These are phyloP conservation scores for Myrica gale DNA, from an alignment of 306 rosid genomes.

Conservation along the genomic window DNA sequence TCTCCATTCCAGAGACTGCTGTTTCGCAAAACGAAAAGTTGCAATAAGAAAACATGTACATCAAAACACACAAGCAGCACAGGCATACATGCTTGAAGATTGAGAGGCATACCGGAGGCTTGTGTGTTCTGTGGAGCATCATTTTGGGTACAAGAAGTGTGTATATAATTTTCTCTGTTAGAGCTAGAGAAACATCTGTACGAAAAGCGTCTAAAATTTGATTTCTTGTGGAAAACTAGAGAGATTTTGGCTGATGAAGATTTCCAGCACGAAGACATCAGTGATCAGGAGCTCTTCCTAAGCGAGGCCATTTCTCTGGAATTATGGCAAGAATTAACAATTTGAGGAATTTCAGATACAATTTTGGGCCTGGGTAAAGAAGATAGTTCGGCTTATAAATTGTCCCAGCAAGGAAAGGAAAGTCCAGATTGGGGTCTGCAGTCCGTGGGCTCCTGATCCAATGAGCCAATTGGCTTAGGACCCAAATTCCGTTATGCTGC, in stretches of 20 bases:
- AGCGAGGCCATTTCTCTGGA: background rate
- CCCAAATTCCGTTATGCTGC: background rate
- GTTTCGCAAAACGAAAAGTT: slow-evolving; percentile 17
- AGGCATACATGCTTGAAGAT: background rate
- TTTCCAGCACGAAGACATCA: background rate
- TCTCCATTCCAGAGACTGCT: slow-evolving; percentile 50
- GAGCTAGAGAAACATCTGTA: background rate
- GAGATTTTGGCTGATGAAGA: slow-evolving; percentile 1
- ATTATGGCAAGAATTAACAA: too few relatives aligned
- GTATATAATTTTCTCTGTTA: background rate
- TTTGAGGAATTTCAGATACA: background rate
- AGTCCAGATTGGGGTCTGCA: background rate
- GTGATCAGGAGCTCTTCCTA: background rate
- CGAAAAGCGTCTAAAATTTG: background rate
- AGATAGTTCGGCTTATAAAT: background rate
- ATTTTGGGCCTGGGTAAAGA: background rate
- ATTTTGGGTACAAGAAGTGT: background rate
- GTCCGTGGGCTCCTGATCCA: background rate
- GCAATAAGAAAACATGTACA: slow-evolving; percentile 13
- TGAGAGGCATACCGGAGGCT: background rate
- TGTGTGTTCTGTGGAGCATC: background rate
- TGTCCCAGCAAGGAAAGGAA: background rate
- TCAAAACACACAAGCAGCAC: background rate
- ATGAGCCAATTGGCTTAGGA: background rate
- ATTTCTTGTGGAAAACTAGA: background rate